Evolutionary conservation across 257 asterid genomes (phyloP), one percentile per base, ranked within the genome.

Genomic region (Solanum commersonii): DNA sequence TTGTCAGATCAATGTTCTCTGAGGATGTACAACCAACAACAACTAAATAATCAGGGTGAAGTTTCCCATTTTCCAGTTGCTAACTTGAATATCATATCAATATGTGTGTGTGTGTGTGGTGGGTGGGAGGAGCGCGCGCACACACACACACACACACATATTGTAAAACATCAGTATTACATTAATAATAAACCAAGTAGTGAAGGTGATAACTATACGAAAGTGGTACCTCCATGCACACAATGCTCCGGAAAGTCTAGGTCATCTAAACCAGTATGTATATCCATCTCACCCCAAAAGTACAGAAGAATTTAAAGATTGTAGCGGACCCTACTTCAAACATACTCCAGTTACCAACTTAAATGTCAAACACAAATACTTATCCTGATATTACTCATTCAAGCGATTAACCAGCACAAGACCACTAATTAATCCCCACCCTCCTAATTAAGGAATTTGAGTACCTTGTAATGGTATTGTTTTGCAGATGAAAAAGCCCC

Each of bases 391-490:
- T 46, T 81, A 1, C 42, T 16, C 27, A 81, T 44, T 46, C 23
- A 81, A 81, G 27, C 2, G 40, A 81, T 81, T 29, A 81, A 29
- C 40, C 10, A 79, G 42, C 67, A 44, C 52, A 27, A 25, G n/a
- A 81, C 68, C 67, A 27, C 85, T 27, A 27, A 29, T 44, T 1
- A 81, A 81, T 46, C 23, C 84, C 29, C 16, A 81, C 10, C 40
- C 20, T 81, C 73, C 34, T 37, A 59, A 46, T 87, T 49, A 37
- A 16, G 46, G 89, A 42, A 44, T 65, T 33, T 87, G 59, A 13
- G 85, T 92, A 96, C 98, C 98, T 94, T 93, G 86, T 96, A 94
- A 91, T 96, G 99, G 90, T 91, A 93, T 73, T 88, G 88, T 89
- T 91, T 94, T 23, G 87, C 94, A 13, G 94, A 88, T 79, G 92